A percentile compares a stretch with the other conserved stretches of the same genome.
These are phyloP conservation scores for Candida manassasensis DNA, from an alignment of 805 yeast genomes.

Conservation along the genomic window DNA sequence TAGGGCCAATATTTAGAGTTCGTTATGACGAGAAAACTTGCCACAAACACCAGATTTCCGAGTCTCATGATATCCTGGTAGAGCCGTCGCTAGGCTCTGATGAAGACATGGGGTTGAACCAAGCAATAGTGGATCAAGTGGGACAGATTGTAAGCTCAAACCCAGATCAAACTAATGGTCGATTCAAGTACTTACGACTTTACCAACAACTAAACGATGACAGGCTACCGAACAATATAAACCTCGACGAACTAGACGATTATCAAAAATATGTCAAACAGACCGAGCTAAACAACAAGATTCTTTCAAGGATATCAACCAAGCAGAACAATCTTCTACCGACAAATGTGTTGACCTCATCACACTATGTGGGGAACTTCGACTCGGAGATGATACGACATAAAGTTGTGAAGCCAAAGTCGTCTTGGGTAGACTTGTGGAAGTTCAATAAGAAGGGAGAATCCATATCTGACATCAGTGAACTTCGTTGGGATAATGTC, in stretches of 20 bases:
- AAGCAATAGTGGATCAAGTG: constrained; percentile 20
- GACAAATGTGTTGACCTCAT: constrained; percentile 1
- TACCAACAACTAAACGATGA: constrained; percentile 18
- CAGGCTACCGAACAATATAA: constrained; percentile 11
- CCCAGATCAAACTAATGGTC: constrained; percentile 11
- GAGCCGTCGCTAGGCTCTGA: not conserved
- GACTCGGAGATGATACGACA: constrained; percentile 1
- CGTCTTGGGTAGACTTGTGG: constrained; percentile 2
- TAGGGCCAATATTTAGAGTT: too few species aligned
- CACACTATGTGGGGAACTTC: constrained; percentile 3
- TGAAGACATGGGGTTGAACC: not conserved
- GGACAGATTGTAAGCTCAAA: constrained; percentile 5
- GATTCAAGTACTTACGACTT: constrained; percentile 23
- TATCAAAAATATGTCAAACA: constrained; percentile 28
- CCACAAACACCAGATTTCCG: not conserved
- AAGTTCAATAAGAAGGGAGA: constrained; percentile 1
- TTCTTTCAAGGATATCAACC: constrained; percentile 17
- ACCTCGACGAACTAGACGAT: constrained; percentile 30
- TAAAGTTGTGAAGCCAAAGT: constrained; percentile 1
- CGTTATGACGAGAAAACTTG: too few species aligned
- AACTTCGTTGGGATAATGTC: not conserved
- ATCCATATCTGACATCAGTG: not conserved
- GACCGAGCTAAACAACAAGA: constrained; percentile 30
- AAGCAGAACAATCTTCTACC: constrained; percentile 18
- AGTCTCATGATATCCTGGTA: not conserved